Evolutionary conservation across 352 stramenopile genomes (phyloP).

Genomic region (Phytopythium cucurbitacearum): DNA sequence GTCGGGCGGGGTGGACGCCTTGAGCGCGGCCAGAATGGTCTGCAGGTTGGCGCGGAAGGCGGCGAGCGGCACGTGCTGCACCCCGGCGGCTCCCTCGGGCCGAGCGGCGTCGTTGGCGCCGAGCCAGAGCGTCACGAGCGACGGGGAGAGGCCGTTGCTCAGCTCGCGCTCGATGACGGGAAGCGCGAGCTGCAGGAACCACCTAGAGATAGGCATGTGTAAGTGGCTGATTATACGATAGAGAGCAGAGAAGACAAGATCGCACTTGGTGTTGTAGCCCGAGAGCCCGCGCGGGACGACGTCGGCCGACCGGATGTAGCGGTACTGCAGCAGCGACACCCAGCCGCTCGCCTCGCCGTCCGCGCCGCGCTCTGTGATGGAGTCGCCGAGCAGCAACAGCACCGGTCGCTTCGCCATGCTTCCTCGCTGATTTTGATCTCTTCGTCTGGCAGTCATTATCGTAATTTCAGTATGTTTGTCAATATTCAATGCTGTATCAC

Average conservation of each 20-base stretch:
- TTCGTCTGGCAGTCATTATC: background rate
- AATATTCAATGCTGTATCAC: no score
- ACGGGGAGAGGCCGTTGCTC: conserved; percentile 17
- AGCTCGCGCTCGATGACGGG: conserved; percentile 36
- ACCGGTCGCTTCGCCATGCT: conserved; percentile 7
- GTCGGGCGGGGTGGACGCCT: conserved; percentile 10
- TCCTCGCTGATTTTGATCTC: background rate
- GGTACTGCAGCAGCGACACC: conserved; percentile 29
- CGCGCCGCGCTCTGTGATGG: conserved; percentile 37
- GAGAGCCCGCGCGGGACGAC: conserved; percentile 40
- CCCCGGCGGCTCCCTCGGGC: conserved; percentile 7
- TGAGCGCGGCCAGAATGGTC: conserved; percentile 20
- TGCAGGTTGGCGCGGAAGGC: conserved; percentile 39
- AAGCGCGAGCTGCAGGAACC: conserved; percentile 39
- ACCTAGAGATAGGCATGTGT: conserved; percentile 13
- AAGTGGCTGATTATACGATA: background rate
- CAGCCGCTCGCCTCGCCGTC: conserved; percentile 28
- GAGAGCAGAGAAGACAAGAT: background rate
- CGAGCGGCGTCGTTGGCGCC: conserved; percentile 67
- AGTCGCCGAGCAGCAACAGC: conserved; percentile 47
- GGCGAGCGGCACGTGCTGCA: conserved; percentile 45
- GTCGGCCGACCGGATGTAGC: conserved; percentile 42
- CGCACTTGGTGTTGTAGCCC: conserved; percentile 46
- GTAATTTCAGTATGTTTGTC: no score
- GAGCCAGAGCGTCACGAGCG: conserved; percentile 62